Evolutionary conservation across 2,329 filamentous ascomycete species (phyloP).

Genomic region (Pyrenochaeta sp.): DNA sequence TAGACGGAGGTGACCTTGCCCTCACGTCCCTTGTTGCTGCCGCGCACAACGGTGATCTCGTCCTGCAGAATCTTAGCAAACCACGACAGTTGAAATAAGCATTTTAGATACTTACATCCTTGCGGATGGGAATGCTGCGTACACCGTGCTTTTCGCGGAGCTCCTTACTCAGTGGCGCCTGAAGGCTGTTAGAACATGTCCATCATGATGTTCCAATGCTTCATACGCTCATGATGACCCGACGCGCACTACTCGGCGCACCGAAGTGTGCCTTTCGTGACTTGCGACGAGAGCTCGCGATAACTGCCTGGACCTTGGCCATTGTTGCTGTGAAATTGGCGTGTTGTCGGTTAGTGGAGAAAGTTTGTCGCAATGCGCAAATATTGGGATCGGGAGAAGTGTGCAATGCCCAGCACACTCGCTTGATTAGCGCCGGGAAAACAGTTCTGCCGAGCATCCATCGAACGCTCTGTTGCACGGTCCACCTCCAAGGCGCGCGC

Average conservation of each 20-base stretch:
- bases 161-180: constrained; percentile 70
- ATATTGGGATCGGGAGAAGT: constrained; percentile 23
- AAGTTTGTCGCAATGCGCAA: constrained; percentile 24
- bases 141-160: constrained; percentile 99
- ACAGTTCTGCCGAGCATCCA: constrained; percentile 11
- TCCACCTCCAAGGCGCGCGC: constrained; percentile 17
- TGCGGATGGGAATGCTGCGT: constrained; percentile 88
- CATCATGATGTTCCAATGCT: constrained; percentile 64
- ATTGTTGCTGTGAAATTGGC: constrained; percentile 62
- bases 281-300: constrained; percentile 93
- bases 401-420: constrained; percentile 14
- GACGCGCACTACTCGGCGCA: constrained; percentile 92
- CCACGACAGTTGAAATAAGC: constrained; percentile 9
- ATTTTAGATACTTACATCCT: constrained; percentile 68
- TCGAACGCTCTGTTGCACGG: neutral
- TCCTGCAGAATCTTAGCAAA: constrained; percentile 56
- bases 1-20: constrained; percentile 97
- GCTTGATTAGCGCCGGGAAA: constrained; percentile 23
- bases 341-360: constrained; percentile 43
- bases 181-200: constrained; percentile 43
- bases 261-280: constrained; percentile 98
- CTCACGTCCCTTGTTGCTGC: constrained; percentile 95
- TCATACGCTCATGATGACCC: constrained; percentile 85
- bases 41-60: constrained; percentile 91
- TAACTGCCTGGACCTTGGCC: constrained; percentile 71